Evolutionary conservation across 2,329 filamentous ascomycete genomes (phyloP), one percentile per base, ranked within the genome.

Genomic region (Cercospora sp.): DNA sequence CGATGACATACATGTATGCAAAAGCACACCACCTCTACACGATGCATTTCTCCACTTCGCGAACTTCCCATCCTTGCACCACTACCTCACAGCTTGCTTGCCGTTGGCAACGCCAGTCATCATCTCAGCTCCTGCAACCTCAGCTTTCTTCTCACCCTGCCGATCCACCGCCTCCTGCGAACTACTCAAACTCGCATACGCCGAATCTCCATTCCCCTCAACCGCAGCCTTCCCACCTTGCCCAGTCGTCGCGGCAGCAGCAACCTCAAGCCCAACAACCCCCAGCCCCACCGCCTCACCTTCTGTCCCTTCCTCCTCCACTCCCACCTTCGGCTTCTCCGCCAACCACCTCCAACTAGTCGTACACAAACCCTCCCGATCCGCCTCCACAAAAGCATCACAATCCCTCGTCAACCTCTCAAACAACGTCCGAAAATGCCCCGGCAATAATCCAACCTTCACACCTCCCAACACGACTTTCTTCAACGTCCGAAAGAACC

Each of bases 311-410:
- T 23, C 20, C 20, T 23, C 20, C 20, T 16, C 53, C 20, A 26
- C 18, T 16, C 3, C 45, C 0, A 28, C 5, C 10, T 2, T 26
- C 12, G 73, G 73, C 69, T 76, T 76, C 60, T 73, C 75, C 9
- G 75, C 75, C 12, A 76, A 62, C 74, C 74, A 75, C 59, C 74
- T 73, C 45, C 75, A 74, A 55, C 70, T 73, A 10, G 75, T 76
- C 18, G 74, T 76, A 67, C 73, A 73, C 33, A 76, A 63, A 1
- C 72, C 64, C 4, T 66, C 59, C 10, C 69, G 65, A 61, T 76
- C 75, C 9, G 74, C 74, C 64, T 76, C 72, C 12, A 76, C 68
- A 53, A 76, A 76, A 8, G 74, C 71, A 64, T 74, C 72, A 48
- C 72, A 70, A 33, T 75, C 74, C 53, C 72, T 67, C n/a, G 73